Percentiles rank a stretch among this genome's conserved stretches.
Evolutionary conservation across 768 basidiomycete species (phyloP).

Genomic region (Trametes cinnabarina): DNA sequence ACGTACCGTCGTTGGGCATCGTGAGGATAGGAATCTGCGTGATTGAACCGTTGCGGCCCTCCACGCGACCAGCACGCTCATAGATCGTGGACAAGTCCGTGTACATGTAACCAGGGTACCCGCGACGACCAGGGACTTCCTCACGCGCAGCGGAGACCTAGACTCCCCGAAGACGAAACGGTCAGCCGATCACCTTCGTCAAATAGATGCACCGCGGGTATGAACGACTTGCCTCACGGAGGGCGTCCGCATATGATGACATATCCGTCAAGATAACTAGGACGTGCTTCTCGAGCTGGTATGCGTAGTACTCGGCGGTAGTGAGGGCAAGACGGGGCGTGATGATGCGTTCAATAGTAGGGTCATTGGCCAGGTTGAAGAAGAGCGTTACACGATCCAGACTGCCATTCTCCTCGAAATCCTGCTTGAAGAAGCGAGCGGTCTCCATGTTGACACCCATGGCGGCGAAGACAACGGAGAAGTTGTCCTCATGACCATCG

Average conservation of each 20-base stretch:
- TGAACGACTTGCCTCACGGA: slow-evolving; percentile 72
- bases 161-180: slow-evolving; percentile 1
- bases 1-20: slow-evolving; percentile 97
- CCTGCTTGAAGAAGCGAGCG: slow-evolving; percentile 98
- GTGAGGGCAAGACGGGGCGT: slow-evolving; percentile 97
- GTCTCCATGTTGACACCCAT: slow-evolving; percentile 99
- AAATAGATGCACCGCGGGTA: slow-evolving; percentile 17
- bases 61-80: slow-evolving; percentile 96
- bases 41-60: slow-evolving; percentile 98
- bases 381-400: slow-evolving; percentile 97
- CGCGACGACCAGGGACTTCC: slow-evolving; percentile 98
- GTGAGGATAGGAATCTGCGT: slow-evolving; percentile 99
- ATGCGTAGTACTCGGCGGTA: slow-evolving; percentile 99
- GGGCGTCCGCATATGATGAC: slow-evolving; percentile 95
- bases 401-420: slow-evolving; percentile 98
- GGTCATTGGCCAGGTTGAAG: slow-evolving; percentile 98
- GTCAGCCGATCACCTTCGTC: neutral
- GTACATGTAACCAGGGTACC: slow-evolving; percentile 98
- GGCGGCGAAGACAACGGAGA: slow-evolving; percentile 98
- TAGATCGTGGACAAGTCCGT: slow-evolving; percentile 99
- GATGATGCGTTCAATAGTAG: slow-evolving; percentile 99
- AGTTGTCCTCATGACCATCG: slow-evolving; percentile 99
- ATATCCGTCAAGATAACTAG: slow-evolving; percentile 99
- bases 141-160: slow-evolving; percentile 97
- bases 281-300: slow-evolving; percentile 99